Base-by-base conservation (phyloP, 768 basidiomycete genomes). In the Lenzites betulinus region DNA sequence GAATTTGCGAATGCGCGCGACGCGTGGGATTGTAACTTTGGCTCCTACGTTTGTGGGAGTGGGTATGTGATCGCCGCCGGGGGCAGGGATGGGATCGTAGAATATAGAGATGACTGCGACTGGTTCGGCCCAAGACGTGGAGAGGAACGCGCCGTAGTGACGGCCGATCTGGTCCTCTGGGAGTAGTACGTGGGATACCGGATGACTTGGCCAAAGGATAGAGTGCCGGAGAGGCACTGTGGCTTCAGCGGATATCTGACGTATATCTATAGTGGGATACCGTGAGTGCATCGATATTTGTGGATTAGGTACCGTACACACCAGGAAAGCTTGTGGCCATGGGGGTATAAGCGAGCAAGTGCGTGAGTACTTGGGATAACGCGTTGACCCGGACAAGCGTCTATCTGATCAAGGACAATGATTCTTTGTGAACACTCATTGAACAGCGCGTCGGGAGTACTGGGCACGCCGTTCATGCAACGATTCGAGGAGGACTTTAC, bases 51-150 rank as follows among this genome's bases (percentile, higher is more conserved):
- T 39, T 5, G 38, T 15, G 44, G 22, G 51, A 36, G 56, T 0
- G 22, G 33, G 23, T 26, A 33, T 3, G n/a, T 50, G 39, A 22
- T 11, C 35, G 23, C 23, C 49, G 7, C 47, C 18, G 72, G 68
- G 75, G 75, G 36, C 25, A 18, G 75, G 76, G 44, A 79, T 58
- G 25, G 73, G 62, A 59, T 83, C 81, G 42, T 73, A 64, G 71
- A 88, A 86, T 28, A 85, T 69, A 23, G 85, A 88, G 55, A 85
- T 80, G 56, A 86, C 81, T 46, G 82, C 80, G 51, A 84, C 72
- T 22, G 82, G 30, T 5, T 33, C 79, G 18, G 70, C 61, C 46
- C 55, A 64, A 50, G 59, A 64, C 50, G 57, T 56, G 47, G 73
- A 65, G 9, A 83, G 51, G 71, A 88, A 86, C 2, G 83, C 82